Evolutionary conservation across 2,329 filamentous ascomycete species (phyloP), one percentile per base, ranked within the genome.

Genomic region (Nothophaeocryptopus gaeumannii): DNA sequence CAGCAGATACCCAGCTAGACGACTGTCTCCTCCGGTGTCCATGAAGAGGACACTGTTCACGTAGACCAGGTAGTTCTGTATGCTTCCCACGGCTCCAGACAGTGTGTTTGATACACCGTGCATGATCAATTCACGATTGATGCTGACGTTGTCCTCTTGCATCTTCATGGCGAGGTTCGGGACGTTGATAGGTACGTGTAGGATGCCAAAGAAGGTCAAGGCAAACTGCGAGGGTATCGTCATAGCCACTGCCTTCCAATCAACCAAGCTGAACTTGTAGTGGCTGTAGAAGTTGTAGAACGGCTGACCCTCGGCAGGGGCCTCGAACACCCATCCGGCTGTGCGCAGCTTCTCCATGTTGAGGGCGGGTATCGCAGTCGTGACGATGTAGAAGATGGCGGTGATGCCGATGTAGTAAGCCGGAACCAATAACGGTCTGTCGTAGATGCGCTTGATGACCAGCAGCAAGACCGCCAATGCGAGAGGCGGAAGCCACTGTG

Each of bases 211-310:
- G 74, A 99, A 99, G 0, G 93, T 97, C 53, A 99, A 74, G 0
- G 93, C 93, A 62, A 99, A 84, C 88, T 99, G 97, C 29, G 93
- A 91, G 1, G 93, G 93, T 29, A 96, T 79, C 1, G 87, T 91
- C 63, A 90, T 84, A n/a, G 78, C 73, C 41, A 99, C 79, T 2
- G 92, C 93, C 38, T 79, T 78, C 87, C 89, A 96, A 60, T 91
- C 81, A 2, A 97, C 86, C 16, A 67, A 37, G 32, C 46, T 51
- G 51, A 65, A 66, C 83, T 78, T 77, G 71, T 96, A 99, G 40
- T 97, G 80, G 0, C 89, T 95, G 72, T 96, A 99, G 64, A 99
- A 99, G 67, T 93, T 90, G 81, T 93, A 99, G 83, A 95, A 99
- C 0, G 93, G 90, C 61, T 95, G 89, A 10, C 82, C 87, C 8